These are phyloP conservation scores for Russula emetica DNA, from an alignment of 768 basidiomycete species.

Conservation along the genomic window DNA sequence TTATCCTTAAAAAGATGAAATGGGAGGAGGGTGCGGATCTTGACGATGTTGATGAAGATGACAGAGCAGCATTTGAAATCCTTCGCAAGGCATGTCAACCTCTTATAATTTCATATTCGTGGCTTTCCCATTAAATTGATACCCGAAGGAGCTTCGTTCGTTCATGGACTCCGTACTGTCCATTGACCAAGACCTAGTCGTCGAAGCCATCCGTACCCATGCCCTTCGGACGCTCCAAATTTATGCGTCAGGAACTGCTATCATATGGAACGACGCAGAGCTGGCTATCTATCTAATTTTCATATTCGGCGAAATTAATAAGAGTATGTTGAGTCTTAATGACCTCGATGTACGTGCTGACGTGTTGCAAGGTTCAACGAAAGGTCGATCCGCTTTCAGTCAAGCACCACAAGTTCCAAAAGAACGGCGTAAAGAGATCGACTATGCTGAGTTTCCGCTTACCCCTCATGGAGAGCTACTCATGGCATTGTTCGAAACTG, in stretches of 20 bases:
- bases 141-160: constrained; percentile 69
- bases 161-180: constrained; percentile 84
- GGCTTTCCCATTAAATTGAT: neutral
- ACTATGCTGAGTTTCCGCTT: constrained; percentile 77
- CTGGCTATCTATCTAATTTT: constrained; percentile 90
- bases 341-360: constrained; percentile 4
- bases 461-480: constrained; percentile 91
- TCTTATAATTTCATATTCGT: constrained; percentile 7
- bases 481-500: constrained; percentile 74
- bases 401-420: constrained; percentile 64
- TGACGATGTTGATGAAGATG: constrained; percentile 86
- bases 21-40: constrained; percentile 81
- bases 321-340: constrained; percentile 50
- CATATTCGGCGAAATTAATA: constrained; percentile 90
- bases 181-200: constrained; percentile 84
- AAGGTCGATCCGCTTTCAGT: constrained; percentile 85
- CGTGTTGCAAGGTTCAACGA: constrained; percentile 53
- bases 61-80: constrained; percentile 73
- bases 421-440: constrained; percentile 59
- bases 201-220: constrained; percentile 65
- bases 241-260: constrained; percentile 54
- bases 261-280: constrained; percentile 93
- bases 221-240: constrained; percentile 71
- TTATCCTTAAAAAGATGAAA: constrained; percentile 82
- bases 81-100: constrained; percentile 68